These are phyloP conservation scores for Grifola frondosa DNA, from an alignment of 1,284 basidiomycete genomes.

Conservation along the genomic window DNA sequence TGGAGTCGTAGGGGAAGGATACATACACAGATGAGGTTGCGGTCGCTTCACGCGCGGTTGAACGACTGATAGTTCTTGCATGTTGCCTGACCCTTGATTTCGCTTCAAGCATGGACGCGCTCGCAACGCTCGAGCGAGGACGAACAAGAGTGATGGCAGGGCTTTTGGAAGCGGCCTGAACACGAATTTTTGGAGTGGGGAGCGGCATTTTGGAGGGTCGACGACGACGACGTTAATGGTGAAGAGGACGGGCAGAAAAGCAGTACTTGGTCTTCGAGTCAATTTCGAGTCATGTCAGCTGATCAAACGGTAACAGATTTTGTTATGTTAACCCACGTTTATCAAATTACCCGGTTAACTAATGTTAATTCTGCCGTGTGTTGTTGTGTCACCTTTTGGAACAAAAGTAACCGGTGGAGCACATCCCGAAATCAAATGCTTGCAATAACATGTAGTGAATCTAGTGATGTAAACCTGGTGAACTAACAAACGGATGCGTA, in stretches of 20 bases:
- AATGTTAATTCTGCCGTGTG: too few species aligned
- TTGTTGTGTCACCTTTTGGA: too few species aligned
- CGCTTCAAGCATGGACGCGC: conserved; percentile 60
- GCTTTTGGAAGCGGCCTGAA: conserved; percentile 44
- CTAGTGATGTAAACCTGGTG: too few species aligned
- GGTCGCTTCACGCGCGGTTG: conserved; percentile 53
- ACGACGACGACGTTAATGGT: conserved; percentile 8
- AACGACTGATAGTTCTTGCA: conserved; percentile 64
- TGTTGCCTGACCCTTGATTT: conserved; percentile 73
- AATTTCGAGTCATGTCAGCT: too few species aligned
- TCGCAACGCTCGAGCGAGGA: conserved; percentile 50
- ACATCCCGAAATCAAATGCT: too few species aligned
- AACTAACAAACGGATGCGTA: too few species aligned
- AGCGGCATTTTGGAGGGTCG: conserved; percentile 20
- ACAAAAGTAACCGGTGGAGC: too few species aligned
- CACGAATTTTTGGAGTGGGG: conserved; percentile 40
- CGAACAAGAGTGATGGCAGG: conserved; percentile 41
- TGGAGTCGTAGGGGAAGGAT: not conserved
- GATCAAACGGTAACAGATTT: too few species aligned
- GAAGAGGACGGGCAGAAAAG: conserved; percentile 2
- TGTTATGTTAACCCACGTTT: too few species aligned
- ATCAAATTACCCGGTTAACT: too few species aligned
- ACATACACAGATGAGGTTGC: conserved; percentile 58
- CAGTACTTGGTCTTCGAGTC: too few species aligned
- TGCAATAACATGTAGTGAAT: too few species aligned